Base-by-base conservation (phyloP, 2,329 filamentous ascomycete genomes). In the Aspergillus sp. region DNA sequence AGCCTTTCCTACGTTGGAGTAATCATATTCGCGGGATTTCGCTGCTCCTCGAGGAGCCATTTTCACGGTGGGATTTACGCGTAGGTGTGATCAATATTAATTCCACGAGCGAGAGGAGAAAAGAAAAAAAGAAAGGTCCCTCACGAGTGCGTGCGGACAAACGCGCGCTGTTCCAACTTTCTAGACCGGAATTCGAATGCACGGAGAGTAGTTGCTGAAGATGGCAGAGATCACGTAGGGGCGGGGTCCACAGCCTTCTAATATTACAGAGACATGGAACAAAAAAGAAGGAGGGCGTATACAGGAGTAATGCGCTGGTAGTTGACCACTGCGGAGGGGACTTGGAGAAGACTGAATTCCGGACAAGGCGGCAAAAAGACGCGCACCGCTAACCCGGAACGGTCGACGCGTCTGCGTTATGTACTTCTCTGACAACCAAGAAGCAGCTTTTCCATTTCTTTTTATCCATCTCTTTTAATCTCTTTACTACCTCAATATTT, bases 1-100 rank as follows among this genome's bases (percentile, higher is more conserved):
- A 46, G 64, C 62, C 51, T 69, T 74, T 32, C 74, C 74, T 44
- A 75, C 64, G 53, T 73, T 72, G 35, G 71, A 72, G 53, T 71
- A 76, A 53, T 76, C 71, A 55, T 69, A 69, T 45, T 73, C 71
- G 61, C 71, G 71, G 49, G 66, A 57, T 59, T 72, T 73, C 35
- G 60, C 58, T 43, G 64, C 61, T 49, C 65, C 66, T 54, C 70
- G 63, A 51, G 66, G 64, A 60, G 69, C 67, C 57, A 68, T 70
- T 44, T 46, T 60, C 44, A 48, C 51, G 51, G 54, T 53, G 9
- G 32, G 25, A 39, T 43, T 49, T 46, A 47, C 23, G 42, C 25
- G 27, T n/a, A 35, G 39, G 25, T 25, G 22, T 43, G 44, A 33
- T 46, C 25, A 44, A 32, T 30, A 38, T 43, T 39, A 41, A 42